These are phyloP conservation scores for Rubia yunnanensis DNA, from an alignment of 257 asterid genomes.

Conservation along the genomic window DNA sequence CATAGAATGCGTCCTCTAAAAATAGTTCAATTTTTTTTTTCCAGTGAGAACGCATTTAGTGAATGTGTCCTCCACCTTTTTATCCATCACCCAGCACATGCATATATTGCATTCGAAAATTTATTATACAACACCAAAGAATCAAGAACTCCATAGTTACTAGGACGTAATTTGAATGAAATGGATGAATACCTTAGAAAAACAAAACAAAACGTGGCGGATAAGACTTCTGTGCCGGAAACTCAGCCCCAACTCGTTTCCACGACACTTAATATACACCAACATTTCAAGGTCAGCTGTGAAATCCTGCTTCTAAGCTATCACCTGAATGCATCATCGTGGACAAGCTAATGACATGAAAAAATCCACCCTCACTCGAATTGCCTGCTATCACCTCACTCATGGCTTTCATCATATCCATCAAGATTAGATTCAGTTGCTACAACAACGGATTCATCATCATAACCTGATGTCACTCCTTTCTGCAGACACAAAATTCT, in stretches of 20 bases:
- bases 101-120: too few species aligned
- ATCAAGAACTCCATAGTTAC: too few species aligned
- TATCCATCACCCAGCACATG: too few species aligned
- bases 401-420: constrained; percentile 55
- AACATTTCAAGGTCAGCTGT: neutral
- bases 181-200: too few species aligned
- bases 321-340: neutral
- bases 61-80: too few species aligned
- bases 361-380: neutral
- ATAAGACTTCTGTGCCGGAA: neutral
- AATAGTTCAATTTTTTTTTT: too few species aligned
- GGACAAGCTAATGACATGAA: neutral
- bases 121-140: too few species aligned
- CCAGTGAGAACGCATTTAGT: too few species aligned
- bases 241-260: neutral
- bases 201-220: too few species aligned
- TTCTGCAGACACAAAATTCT: constrained; percentile 15
- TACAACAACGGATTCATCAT: constrained; percentile 60
- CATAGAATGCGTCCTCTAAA: too few species aligned
- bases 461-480: constrained; percentile 36
- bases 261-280: neutral
- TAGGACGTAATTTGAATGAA: too few species aligned
- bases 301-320: neutral
- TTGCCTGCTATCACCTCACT: constrained; percentile 6
- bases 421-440: constrained; percentile 78